phyloP scores from a whole-genome alignment of 768 basidiomycete species.

The Leccinellum luteum region DNA sequence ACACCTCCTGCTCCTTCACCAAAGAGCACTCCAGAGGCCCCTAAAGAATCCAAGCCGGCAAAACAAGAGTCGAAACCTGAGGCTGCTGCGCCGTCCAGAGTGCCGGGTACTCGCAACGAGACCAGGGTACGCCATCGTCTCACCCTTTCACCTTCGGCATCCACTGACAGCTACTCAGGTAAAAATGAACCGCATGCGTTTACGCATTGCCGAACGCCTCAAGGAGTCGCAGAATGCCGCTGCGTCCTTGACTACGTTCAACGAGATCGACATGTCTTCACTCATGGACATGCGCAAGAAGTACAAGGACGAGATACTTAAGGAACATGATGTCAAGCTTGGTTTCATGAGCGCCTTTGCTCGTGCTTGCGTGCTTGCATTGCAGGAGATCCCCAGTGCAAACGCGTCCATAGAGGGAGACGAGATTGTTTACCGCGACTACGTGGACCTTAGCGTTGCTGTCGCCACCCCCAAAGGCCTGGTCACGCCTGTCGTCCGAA shows the following conservation, averaged over 20 bases:
- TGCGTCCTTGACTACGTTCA: conserved; percentile 96
- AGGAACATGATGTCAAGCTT: conserved; percentile 92
- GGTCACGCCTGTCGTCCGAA: conserved; percentile 93
- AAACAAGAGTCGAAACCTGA: conserved; percentile 33
- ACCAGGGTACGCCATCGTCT: conserved; percentile 59
- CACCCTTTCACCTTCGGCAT: not conserved
- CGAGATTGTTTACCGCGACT: conserved; percentile 90
- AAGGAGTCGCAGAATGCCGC: conserved; percentile 98
- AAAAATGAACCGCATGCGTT: conserved; percentile 99
- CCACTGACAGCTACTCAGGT: conserved; percentile 46
- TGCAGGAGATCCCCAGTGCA: conserved; percentile 89
- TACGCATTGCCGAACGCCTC: conserved; percentile 94
- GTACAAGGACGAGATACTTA: conserved; percentile 90
- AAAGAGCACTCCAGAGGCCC: conserved; percentile 26
- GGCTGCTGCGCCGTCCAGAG: conserved; percentile 33
- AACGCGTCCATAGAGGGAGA: conserved; percentile 95
- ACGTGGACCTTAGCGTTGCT: conserved; percentile 91
- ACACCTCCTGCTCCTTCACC: conserved; percentile 43
- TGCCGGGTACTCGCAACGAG: conserved; percentile 68
- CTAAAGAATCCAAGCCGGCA: conserved; percentile 35
- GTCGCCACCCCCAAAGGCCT: conserved; percentile 97
- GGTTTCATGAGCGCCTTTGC: conserved; percentile 99
- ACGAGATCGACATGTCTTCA: conserved; percentile 99
- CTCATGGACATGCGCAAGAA: conserved; percentile 89
- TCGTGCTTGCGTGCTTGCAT: conserved; percentile 75